Evolutionary conservation across 805 yeast genomes (phyloP), one percentile per base, ranked within the genome.

Genomic region (Wickerhamomyces subpelliculosus): DNA sequence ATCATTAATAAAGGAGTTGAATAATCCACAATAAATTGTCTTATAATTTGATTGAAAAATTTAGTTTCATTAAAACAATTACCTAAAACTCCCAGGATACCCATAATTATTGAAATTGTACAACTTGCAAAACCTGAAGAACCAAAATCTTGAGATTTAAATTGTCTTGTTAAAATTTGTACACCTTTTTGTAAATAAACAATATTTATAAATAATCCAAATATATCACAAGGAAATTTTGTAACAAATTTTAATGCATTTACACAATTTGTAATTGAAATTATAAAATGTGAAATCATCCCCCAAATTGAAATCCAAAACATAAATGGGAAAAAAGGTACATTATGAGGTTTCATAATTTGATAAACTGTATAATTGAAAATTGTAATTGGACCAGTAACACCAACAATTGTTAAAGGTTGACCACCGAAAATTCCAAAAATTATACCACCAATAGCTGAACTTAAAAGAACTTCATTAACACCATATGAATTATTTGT

Each of bases 281-380:
- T 66, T 1, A 78, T 41, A 20, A 85, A 64, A 61, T 93, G 97
- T 63, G 85, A 70, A 11, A 79, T 69, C 85, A 83, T 81, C 4
- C 86, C 72, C 98, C 98, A 90, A 6, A 93, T 67, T 51, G 88
- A 85, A 24, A 90, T 67, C 97, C 97, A 93, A 55, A 90, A 81
- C 96, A 93, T 89, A 58, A 90, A 90, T 14, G 89, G 87, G 61
- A 90, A 88, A 26, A 35, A 54, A 1, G 72, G 64, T 8, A 49
- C 36, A 6, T 69, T 71, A 42, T 70, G 55, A 0, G 84, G 80
- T 18, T 55, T 61, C 27, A 85, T 70, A 35, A 85, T 69, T 42
- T 81, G 82, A 54, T 80, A 85, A 1, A 93, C 89, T 0, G 97
- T 93, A 52, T 87, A 88, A 53, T 85, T 85, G 70, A 93, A 90